phyloP scores from a whole-genome alignment of 2,329 filamentous ascomycete genomes.

The Aspergillus sp. region DNA sequence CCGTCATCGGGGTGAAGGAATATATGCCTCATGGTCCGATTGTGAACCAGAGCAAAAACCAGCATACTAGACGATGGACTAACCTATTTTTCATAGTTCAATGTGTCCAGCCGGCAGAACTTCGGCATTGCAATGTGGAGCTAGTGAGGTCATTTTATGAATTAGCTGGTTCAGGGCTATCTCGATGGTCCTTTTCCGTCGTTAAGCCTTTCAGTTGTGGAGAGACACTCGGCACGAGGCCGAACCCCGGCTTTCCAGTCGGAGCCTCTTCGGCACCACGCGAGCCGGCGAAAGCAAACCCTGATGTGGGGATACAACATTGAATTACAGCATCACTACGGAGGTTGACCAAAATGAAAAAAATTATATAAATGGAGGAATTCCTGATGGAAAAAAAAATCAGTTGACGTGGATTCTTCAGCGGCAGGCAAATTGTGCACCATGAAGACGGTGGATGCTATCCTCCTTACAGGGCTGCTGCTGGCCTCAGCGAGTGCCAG shows the following conservation, averaged over 20 bases:
- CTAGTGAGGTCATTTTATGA: not conserved
- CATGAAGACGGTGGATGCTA: not conserved
- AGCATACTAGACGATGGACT: too few relatives aligned
- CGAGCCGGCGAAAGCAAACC: not conserved
- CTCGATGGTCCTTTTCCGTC: not conserved
- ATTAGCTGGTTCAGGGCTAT: not conserved
- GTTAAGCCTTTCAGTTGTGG: not conserved
- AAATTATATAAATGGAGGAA: not conserved
- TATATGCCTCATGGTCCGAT: too few relatives aligned
- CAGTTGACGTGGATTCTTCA: not conserved
- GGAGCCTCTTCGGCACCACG: not conserved
- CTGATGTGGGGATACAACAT: not conserved
- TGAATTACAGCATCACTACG: too few relatives aligned
- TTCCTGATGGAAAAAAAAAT: not conserved
- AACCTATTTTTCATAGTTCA: too few relatives aligned
- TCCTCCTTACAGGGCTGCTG: not conserved
- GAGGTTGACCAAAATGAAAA: not conserved
- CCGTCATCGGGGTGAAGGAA: too few relatives aligned
- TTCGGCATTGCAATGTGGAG: not conserved
- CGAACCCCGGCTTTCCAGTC: not conserved
- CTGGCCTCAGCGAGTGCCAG: not conserved
- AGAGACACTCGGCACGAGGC: not conserved
- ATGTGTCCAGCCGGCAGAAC: not conserved
- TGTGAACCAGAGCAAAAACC: too few relatives aligned
- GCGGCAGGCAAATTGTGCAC: not conserved